A percentile compares a stretch with the other conserved stretches of the same genome.
Conservation (phyloP, 129 eudicot species). For the Logfia minima region DNA sequence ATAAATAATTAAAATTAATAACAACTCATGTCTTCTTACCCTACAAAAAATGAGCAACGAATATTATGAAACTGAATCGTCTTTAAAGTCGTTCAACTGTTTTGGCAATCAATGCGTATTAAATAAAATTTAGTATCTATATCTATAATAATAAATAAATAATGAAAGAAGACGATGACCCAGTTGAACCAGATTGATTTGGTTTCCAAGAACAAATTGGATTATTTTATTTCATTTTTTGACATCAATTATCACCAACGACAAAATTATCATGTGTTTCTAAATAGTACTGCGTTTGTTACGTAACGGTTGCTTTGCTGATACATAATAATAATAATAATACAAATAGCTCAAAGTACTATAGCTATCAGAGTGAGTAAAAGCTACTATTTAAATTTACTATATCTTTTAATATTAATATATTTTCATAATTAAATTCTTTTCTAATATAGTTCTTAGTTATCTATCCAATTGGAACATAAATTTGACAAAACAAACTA, state of each 20-base stretch:
- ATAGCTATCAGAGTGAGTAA: no score
- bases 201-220: conserved; percentile 13
- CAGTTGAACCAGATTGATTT: conserved; percentile 8
- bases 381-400: background rate
- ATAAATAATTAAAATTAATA: no score
- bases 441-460: no score
- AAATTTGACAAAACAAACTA: no score
- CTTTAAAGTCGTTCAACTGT: conserved; percentile 16
- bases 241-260: conserved; percentile 38
- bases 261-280: conserved; percentile 41
- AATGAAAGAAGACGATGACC: conserved; percentile 17
- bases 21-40: background rate
- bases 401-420: no score
- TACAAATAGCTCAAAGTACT: background rate
- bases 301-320: conserved; percentile 32
- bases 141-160: background rate
- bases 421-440: no score
- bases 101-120: conserved; percentile 1
- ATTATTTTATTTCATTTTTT: conserved; percentile 4
- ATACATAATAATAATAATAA: background rate
- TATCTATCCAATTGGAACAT: no score
- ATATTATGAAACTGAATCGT: background rate
- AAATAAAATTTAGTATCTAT: background rate
- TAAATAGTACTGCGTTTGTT: conserved; percentile 25
- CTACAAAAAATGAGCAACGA: background rate